These are phyloP conservation scores for Reticulascus tulasneorum DNA, from an alignment of 2,329 filamentous ascomycete genomes.

Conservation along the genomic window DNA sequence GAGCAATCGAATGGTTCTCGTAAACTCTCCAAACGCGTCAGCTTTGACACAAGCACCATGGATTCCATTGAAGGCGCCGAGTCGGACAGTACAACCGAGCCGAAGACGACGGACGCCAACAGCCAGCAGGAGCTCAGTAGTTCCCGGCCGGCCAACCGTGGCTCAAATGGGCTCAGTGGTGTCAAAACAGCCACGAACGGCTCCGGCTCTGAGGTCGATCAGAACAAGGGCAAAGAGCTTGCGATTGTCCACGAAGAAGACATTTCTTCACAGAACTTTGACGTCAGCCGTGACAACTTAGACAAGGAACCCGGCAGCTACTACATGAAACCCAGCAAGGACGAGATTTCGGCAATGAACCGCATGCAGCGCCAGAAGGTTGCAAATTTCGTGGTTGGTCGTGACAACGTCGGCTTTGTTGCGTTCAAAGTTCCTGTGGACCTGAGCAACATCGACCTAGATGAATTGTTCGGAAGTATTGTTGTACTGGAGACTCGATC, in stretches of 20 bases:
- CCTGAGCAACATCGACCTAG: slow-evolving; percentile 71
- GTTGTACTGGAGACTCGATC: slow-evolving; percentile 73
- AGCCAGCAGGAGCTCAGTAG: neutral
- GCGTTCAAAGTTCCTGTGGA: slow-evolving; percentile 80
- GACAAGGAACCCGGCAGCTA: slow-evolving; percentile 68
- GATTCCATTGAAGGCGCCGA: slow-evolving; percentile 22
- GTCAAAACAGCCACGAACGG: slow-evolving; percentile 6
- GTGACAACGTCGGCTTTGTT: slow-evolving; percentile 75
- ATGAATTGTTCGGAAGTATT: slow-evolving; percentile 73
- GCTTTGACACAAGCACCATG: slow-evolving; percentile 71
- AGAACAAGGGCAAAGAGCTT: slow-evolving; percentile 70
- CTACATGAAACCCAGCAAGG: slow-evolving; percentile 75
- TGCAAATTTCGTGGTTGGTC: slow-evolving; percentile 73
- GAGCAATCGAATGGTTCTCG: slow-evolving; percentile 40
- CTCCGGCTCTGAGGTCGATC: slow-evolving; percentile 57
- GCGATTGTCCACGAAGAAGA: slow-evolving; percentile 74
- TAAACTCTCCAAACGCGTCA: slow-evolving; percentile 79
- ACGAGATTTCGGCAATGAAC: slow-evolving; percentile 75
- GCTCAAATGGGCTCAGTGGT: too few relatives aligned
- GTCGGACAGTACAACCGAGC: slow-evolving; percentile 1
- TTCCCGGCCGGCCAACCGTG: neutral
- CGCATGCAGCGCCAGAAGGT: slow-evolving; percentile 74
- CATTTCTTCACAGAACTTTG: slow-evolving; percentile 24
- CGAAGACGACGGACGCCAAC: slow-evolving; percentile 1
- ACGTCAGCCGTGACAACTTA: slow-evolving; percentile 18